Conservation (phyloP, 495 filamentous ascomycete genomes). For the Cercophora samala region DNA sequence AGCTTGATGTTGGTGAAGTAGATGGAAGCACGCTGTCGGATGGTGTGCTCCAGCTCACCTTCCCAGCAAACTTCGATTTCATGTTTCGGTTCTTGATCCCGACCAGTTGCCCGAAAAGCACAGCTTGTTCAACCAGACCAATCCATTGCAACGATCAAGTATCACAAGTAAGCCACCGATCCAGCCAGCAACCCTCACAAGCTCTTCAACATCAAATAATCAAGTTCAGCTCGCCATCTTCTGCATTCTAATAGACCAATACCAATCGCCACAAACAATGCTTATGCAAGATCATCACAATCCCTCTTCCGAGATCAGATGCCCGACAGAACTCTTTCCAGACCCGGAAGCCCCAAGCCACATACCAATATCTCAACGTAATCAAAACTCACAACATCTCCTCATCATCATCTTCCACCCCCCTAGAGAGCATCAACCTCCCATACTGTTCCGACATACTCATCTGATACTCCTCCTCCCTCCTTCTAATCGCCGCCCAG, state of each 20-base stretch:
- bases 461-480: constrained; percentile 26
- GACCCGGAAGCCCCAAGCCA: neutral
- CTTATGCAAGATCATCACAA: neutral
- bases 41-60: too few species aligned
- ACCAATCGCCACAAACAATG: neutral
- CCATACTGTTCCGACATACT: constrained; percentile 61
- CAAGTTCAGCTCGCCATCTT: neutral
- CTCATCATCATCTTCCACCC: constrained; percentile 29
- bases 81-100: neutral
- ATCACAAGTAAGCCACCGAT: neutral
- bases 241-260: neutral
- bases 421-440: constrained; percentile 42
- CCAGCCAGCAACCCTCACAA: neutral
- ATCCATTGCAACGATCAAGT: neutral
- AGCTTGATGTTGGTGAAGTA: too few species aligned
- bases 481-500: constrained; percentile 44
- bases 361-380: neutral
- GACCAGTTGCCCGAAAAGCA: neutral
- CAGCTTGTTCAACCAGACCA: neutral
- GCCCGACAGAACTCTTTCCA: neutral
- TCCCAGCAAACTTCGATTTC: neutral
- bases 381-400: constrained; percentile 29
- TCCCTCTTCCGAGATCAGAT: neutral
- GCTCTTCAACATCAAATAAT: neutral
- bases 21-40: too few species aligned